Conservation (phyloP, 2,329 filamentous ascomycete genomes). For the Penicillium sp. region DNA sequence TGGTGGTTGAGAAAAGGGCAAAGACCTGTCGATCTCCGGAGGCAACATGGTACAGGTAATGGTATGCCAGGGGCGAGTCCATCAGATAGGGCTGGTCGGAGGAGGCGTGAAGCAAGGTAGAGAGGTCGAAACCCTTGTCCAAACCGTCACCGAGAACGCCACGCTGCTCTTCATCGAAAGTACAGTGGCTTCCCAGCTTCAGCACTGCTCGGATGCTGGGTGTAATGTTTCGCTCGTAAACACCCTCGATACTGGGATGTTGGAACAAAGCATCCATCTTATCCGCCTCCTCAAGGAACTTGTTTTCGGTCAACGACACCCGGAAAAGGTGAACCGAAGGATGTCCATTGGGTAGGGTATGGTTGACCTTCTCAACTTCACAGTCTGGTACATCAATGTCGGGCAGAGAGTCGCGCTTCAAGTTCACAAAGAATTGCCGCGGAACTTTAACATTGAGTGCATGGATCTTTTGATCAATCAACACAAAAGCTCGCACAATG, state of each 20-base stretch:
- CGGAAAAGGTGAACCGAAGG: conserved; percentile 92
- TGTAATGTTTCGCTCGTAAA: conserved; percentile 92
- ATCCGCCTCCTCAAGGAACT: conserved; percentile 79
- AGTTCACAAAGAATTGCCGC: conserved; percentile 84
- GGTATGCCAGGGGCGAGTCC: conserved; percentile 71
- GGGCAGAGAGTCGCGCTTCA: conserved; percentile 82
- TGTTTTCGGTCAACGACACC: conserved; percentile 81
- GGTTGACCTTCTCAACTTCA: conserved; percentile 86
- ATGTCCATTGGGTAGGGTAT: conserved; percentile 92
- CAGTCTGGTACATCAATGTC: conserved; percentile 85
- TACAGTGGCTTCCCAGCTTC: conserved; percentile 85
- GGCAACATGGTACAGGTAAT: conserved; percentile 90
- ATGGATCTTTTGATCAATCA: conserved; percentile 93
- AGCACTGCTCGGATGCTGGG: conserved; percentile 83
- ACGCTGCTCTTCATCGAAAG: conserved; percentile 84
- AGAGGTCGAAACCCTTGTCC: conserved; percentile 89
- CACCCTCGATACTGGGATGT: conserved; percentile 90
- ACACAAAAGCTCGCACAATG: conserved; percentile 80
- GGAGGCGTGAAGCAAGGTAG: conserved; percentile 66
- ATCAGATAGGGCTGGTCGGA: conserved; percentile 73
- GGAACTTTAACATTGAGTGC: conserved; percentile 84
- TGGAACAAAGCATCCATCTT: conserved; percentile 83
- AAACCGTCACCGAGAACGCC: conserved; percentile 90
- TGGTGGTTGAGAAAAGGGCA: conserved; percentile 82
- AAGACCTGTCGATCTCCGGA: conserved; percentile 91